Evolutionary conservation across 2,329 filamentous ascomycete species (phyloP), one percentile per base, ranked within the genome.

Genomic region (Elsinoe batatas): DNA sequence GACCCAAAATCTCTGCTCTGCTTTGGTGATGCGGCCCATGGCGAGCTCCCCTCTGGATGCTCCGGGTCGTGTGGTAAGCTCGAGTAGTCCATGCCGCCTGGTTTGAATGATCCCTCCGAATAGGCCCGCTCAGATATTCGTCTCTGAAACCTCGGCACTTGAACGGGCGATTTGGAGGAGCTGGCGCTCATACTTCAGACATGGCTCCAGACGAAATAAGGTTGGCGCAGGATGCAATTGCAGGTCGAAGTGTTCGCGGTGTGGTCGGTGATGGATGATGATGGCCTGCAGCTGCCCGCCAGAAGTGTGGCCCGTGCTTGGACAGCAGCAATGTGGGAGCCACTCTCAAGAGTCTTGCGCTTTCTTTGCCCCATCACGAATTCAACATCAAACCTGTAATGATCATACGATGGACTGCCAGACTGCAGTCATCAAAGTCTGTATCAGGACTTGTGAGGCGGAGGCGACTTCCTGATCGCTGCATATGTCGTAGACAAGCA

Each of bases 21-120:
- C 62, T 74, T 75, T 57, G 79, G 80, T 53, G 80, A 79, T 12
- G 75, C 76, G 10, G 77, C 82, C 84, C 84, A 87, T 54, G 84
- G 84, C 35, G 82, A 84, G 56, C 74, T 63, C 54, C 76, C 82
- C 35, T 74, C 73, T 43, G 79, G 77, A 64, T 80, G 75, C 55
- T 82, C 80, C 32, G 78, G 74, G 63, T 84, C 80, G 61, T 78
- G 71, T 54, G 76, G 72, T 53, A 80, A 71, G 33, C 74, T 68
- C 30, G 58, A 82, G 68, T 87, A 87, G 67, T 87, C 84, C 84
- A 87, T 87, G 44, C 61, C 51, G 43, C 56, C 55, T 18, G 54
- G 54, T 32, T 51, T 53, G 44, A 58, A 64, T n/a, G 61, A 56
- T 18, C 62, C 64, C 57, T 69, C 67, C 55, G 61, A 58, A 57